phyloP scores from a whole-genome alignment of 805 yeast genomes.

The Barnettozyma sucrosica region DNA sequence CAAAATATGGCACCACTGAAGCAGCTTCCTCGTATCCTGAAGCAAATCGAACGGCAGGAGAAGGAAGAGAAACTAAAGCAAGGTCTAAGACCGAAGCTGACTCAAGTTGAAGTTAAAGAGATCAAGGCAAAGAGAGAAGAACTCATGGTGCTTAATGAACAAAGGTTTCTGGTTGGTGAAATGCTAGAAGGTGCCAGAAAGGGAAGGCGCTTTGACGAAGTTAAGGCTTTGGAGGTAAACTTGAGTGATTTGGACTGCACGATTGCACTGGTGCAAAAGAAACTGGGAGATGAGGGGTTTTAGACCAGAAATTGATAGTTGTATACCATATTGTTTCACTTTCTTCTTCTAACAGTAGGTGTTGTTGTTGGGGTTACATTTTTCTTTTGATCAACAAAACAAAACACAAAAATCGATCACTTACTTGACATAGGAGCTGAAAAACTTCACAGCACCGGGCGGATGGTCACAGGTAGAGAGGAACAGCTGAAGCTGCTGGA shows the following conservation, averaged over 20 bases:
- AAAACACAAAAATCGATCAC: not conserved
- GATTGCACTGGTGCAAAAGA: conserved; percentile 38
- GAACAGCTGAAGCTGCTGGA: conserved; percentile 15
- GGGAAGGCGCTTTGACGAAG: conserved; percentile 72
- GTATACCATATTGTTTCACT: no score
- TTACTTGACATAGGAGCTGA: no score
- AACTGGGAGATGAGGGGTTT: conserved; percentile 54
- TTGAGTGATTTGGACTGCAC: conserved; percentile 48
- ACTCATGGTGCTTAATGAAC: conserved; percentile 84
- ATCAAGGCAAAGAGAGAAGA: conserved; percentile 62
- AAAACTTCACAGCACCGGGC: not conserved
- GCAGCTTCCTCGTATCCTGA: conserved; percentile 44
- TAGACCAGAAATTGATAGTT: no score
- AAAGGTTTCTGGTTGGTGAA: conserved; percentile 61
- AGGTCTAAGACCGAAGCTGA: conserved; percentile 18
- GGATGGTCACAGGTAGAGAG: conserved; percentile 11
- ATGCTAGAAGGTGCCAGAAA: conserved; percentile 58
- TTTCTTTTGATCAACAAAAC: not conserved
- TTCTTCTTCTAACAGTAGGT: no score
- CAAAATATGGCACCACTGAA: conserved; percentile 60
- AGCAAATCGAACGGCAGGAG: conserved; percentile 18
- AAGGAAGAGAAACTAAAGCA: conserved; percentile 23
- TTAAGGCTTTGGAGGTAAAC: conserved; percentile 53
- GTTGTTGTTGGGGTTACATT: no score
- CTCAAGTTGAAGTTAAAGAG: conserved; percentile 42